Conservation (phyloP, 2,329 filamentous ascomycete genomes). For the Cladorrhinum sp. region DNA sequence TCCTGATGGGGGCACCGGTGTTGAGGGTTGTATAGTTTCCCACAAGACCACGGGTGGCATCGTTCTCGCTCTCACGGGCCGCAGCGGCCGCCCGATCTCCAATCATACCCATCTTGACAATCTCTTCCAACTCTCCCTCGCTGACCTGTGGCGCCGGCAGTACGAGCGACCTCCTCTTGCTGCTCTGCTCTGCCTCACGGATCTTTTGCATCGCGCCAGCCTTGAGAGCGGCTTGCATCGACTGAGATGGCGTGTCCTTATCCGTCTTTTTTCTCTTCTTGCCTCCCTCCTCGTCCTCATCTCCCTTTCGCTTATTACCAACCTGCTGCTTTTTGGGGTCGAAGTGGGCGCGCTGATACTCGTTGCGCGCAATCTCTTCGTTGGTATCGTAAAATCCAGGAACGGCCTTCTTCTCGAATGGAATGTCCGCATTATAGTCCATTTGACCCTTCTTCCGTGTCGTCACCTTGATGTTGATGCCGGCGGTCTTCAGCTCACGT, state of each 20-base stretch:
- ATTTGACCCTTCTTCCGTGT: conserved; percentile 94
- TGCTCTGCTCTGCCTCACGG: conserved; percentile 93
- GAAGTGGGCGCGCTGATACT: conserved; percentile 77
- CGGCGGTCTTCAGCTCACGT: conserved; percentile 92
- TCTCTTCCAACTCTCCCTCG: conserved; percentile 90
- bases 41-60: conserved; percentile 79
- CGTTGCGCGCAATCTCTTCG: conserved; percentile 78
- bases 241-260: conserved; percentile 73
- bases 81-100: conserved; percentile 79
- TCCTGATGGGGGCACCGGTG: conserved; percentile 81
- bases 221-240: conserved; percentile 83
- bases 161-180: conserved; percentile 79
- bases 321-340: conserved; percentile 91
- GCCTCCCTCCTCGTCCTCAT: conserved; percentile 75
- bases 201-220: conserved; percentile 94
- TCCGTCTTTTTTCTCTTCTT: conserved; percentile 87
- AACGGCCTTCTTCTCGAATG: conserved; percentile 89
- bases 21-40: conserved; percentile 83
- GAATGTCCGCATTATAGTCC: conserved; percentile 99
- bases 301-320: conserved; percentile 85
- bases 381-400: conserved; percentile 89
- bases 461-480: conserved; percentile 95
- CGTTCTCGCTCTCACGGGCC: conserved; percentile 75
- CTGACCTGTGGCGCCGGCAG: conserved; percentile 88
- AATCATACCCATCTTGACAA: conserved; percentile 97